These are phyloP conservation scores for Coprinopsis marcescibilis DNA, from an alignment of 768 basidiomycete species.

Conservation along the genomic window DNA sequence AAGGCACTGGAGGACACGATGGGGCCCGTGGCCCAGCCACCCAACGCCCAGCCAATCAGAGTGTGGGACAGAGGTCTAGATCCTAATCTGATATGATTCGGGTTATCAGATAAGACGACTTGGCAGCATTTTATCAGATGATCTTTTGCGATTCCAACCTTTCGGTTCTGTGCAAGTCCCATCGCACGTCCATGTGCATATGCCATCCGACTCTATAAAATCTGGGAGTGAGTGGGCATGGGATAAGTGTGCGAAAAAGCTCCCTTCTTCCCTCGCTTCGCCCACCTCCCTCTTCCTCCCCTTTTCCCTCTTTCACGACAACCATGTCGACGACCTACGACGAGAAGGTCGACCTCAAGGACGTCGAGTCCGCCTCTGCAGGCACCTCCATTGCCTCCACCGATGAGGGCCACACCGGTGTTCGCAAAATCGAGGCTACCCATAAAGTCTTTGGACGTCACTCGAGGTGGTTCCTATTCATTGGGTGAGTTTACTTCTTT, in stretches of 20 bases:
- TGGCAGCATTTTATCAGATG: not conserved
- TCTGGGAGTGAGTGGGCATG: too few relatives aligned
- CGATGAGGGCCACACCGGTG: constrained; percentile 34
- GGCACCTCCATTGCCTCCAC: constrained; percentile 4
- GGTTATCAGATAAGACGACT: not conserved
- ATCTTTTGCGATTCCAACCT: not conserved
- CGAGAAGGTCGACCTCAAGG: constrained; percentile 12
- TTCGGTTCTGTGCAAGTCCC: too few relatives aligned
- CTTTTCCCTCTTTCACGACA: not conserved
- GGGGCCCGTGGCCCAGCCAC: too few relatives aligned
- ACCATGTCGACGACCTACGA: constrained; percentile 2
- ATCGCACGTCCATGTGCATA: too few relatives aligned
- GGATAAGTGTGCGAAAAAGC: too few relatives aligned
- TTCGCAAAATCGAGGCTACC: constrained; percentile 44
- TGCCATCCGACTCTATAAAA: too few relatives aligned
- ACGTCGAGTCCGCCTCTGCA: constrained; percentile 12
- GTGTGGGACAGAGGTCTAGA: too few relatives aligned
- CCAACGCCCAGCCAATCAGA: too few relatives aligned
- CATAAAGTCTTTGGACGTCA: constrained; percentile 47
- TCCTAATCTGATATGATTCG: not conserved
- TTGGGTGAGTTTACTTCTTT: constrained; percentile 39
- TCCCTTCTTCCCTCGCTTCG: not conserved
- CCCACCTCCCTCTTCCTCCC: not conserved
- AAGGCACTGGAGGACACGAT: too few relatives aligned
- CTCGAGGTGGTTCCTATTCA: constrained; percentile 55